These are phyloP conservation scores for Melampsora larici-populina DNA, from an alignment of 1,284 basidiomycete species.

Conservation along the genomic window DNA sequence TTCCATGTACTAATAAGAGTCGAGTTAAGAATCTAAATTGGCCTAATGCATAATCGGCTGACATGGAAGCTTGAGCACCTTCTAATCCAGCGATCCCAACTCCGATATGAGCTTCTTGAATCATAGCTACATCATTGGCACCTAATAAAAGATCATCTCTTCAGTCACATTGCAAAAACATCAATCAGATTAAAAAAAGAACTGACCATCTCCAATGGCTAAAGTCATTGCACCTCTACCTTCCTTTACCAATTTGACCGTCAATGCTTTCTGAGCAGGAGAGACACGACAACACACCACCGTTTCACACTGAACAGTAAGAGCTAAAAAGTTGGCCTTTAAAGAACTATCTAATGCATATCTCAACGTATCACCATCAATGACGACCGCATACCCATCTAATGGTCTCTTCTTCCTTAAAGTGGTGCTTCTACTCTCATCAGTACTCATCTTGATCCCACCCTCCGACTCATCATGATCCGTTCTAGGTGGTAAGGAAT, in stretches of 20 bases:
- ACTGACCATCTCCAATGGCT: slow-evolving; percentile 82
- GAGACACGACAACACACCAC: slow-evolving; percentile 96
- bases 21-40: slow-evolving; percentile 92
- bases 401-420: slow-evolving; percentile 44
- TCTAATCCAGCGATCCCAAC: slow-evolving; percentile 91
- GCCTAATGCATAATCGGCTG: slow-evolving; percentile 95
- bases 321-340: slow-evolving; percentile 74
- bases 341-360: slow-evolving; percentile 74
- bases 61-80: slow-evolving; percentile 97
- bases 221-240: slow-evolving; percentile 93
- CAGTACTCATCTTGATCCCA: slow-evolving; percentile 47
- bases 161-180: neutral
- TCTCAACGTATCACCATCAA: slow-evolving; percentile 88
- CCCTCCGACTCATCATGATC: slow-evolving; percentile 45
- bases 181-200: neutral
- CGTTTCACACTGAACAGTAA: slow-evolving; percentile 92
- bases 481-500: slow-evolving; percentile 26
- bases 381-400: slow-evolving; percentile 80
- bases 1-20: slow-evolving; percentile 85
- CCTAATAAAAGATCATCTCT: slow-evolving; percentile 48
- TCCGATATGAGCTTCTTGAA: slow-evolving; percentile 95
- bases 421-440: slow-evolving; percentile 38
- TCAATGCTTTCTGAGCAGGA: slow-evolving; percentile 91
- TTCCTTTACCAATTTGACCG: slow-evolving; percentile 90
- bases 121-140: slow-evolving; percentile 94